Percentiles rank a stretch among this genome's conserved stretches.
Conservation (phyloP, 345 rosid genomes). For the thale cress (Arabidopsis thaliana) region TAIR10.1 NC_003074.8:20737501-20738000, state of each 20-base stretch:
- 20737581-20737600: constrained; percentile 66
- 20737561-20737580: constrained; percentile 96
- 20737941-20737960: constrained; percentile 17
- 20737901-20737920: background rate
- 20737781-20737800: constrained; percentile 18
- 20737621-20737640: constrained; percentile 42
- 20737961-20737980: constrained; percentile 39
- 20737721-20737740: constrained; percentile 19
- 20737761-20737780: constrained; percentile 48
- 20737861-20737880: constrained; percentile 40
- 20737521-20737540: constrained; percentile 87
- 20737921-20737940: constrained; percentile 4
- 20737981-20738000: constrained; percentile 30
- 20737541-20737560: constrained; percentile 86
- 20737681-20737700: constrained; percentile 30
- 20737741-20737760: constrained; percentile 28
- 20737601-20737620: background rate
- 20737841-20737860: constrained; percentile 33
- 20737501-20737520: constrained; percentile 80
- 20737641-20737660: background rate
- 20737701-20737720: background rate
- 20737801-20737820: constrained; percentile 32
- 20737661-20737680: constrained; percentile 17
- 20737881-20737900: constrained; percentile 36
- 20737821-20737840: constrained; percentile 5